A percentile compares a stretch with the other conserved stretches of the same genome.
Evolutionary conservation across 148 eudicot species (phyloP).

Genomic region (Rhododendron vialii): DNA sequence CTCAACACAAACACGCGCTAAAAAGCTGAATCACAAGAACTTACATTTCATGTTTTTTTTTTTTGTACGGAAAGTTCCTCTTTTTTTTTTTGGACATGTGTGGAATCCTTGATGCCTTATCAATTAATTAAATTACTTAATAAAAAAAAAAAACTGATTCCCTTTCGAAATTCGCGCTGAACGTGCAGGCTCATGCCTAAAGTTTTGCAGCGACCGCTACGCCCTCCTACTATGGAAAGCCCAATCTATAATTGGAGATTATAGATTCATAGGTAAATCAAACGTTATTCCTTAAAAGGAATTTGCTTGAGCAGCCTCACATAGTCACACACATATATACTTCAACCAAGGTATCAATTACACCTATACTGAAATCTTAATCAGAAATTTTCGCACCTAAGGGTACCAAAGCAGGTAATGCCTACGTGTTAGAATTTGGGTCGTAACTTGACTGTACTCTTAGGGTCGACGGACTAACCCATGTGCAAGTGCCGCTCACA

Average conservation of each 20-base stretch:
- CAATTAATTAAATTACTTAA: neutral
- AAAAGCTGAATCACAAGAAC: neutral
- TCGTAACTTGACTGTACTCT: neutral
- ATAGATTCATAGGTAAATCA: neutral
- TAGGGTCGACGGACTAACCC: too few species aligned
- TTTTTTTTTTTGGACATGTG: neutral
- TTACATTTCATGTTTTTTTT: neutral
- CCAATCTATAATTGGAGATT: neutral
- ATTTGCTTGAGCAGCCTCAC: neutral
- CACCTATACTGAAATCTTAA: neutral
- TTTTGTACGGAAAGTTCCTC: neutral
- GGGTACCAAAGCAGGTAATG: neutral
- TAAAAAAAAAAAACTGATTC: neutral
- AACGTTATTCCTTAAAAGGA: neutral
- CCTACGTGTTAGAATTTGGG: neutral
- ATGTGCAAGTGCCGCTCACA: too few species aligned
- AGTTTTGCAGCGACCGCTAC: constrained; percentile 29
- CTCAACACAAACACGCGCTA: neutral
- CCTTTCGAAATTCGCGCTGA: neutral
- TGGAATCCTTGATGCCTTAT: too few species aligned
- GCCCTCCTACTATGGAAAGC: constrained; percentile 26
- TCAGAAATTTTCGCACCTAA: neutral
- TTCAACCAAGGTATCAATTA: neutral
- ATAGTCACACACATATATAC: neutral
- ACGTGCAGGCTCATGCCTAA: constrained; percentile 23